A percentile compares a stretch with the other conserved stretches of the same genome.
phyloP scores from a whole-genome alignment of 2,329 filamentous ascomycete species.

The Arthrobotrys sinensis region DNA sequence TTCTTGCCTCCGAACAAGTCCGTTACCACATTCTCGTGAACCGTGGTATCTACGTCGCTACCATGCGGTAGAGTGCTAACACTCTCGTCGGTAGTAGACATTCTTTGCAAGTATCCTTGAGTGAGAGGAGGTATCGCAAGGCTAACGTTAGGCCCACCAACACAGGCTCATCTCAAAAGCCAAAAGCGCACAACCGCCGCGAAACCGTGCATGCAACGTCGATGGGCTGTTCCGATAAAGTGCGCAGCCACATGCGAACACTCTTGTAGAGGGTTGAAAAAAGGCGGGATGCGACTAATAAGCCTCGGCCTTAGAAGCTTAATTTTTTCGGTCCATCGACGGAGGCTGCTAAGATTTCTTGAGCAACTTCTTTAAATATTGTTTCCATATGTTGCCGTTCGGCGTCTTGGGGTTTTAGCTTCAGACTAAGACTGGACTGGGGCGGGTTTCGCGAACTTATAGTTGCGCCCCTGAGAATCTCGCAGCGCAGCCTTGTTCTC shows the following conservation, averaged over 20 bases:
- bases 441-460: constrained; percentile 15
- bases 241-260: constrained; percentile 11
- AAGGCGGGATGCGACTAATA: neutral
- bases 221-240: neutral
- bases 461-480: constrained; percentile 2
- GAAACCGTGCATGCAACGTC: neutral
- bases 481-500: neutral
- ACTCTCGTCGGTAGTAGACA: constrained; percentile 1
- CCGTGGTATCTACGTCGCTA: neutral
- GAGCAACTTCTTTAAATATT: no score
- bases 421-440: neutral
- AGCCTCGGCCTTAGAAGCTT: neutral
- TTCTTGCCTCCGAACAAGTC: constrained; percentile 28
- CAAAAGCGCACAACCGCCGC: constrained; percentile 23
- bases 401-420: neutral
- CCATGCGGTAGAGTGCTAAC: neutral
- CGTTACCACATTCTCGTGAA: neutral
- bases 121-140: neutral
- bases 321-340: neutral
- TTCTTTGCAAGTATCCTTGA: neutral
- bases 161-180: neutral
- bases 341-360: constrained; percentile 6
- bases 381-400: no score
- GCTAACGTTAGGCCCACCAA: constrained; percentile 13
- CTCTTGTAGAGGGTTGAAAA: neutral